These are phyloP conservation scores for Diaporthe caulivora DNA, from an alignment of 2,329 filamentous ascomycete genomes.

Conservation along the genomic window DNA sequence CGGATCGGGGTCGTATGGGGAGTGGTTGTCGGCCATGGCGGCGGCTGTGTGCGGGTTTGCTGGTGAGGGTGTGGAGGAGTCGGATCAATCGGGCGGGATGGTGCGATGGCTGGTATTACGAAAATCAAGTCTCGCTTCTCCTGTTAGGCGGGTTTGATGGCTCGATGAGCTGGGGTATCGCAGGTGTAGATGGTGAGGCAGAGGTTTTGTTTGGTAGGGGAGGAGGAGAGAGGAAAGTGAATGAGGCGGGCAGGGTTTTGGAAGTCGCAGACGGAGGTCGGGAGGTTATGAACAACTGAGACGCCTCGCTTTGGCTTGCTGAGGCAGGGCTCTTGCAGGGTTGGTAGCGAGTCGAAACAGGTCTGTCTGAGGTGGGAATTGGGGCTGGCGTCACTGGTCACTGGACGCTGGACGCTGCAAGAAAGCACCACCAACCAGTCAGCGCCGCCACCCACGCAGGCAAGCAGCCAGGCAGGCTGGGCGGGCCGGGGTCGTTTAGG, in stretches of 20 bases:
- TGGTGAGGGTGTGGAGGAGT: background rate
- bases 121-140: background rate
- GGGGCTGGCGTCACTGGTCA: slow-evolving; percentile 30
- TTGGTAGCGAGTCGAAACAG: slow-evolving; percentile 32
- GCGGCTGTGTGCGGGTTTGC: slow-evolving; percentile 19
- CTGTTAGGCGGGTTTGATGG: slow-evolving; percentile 16
- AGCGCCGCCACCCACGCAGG: slow-evolving; percentile 26
- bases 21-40: slow-evolving; percentile 32
- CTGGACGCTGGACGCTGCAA: no score
- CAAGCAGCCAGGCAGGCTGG: background rate
- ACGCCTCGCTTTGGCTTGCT: slow-evolving; percentile 32
- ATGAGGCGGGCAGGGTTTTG: background rate
- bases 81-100: slow-evolving; percentile 27
- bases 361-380: slow-evolving; percentile 32
- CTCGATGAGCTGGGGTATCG: slow-evolving; percentile 23
- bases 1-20: slow-evolving; percentile 35
- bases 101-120: background rate
- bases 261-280: slow-evolving; percentile 30
- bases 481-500: background rate
- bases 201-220: slow-evolving; percentile 12
- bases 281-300: slow-evolving; percentile 35
- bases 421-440: slow-evolving; percentile 5
- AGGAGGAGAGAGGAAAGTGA: slow-evolving; percentile 12
- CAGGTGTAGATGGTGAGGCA: slow-evolving; percentile 5
- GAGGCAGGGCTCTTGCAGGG: slow-evolving; percentile 33